Evolutionary conservation across 805 yeast species (phyloP), one percentile per base, ranked within the genome.

Genomic region (Sungouiella blattae): DNA sequence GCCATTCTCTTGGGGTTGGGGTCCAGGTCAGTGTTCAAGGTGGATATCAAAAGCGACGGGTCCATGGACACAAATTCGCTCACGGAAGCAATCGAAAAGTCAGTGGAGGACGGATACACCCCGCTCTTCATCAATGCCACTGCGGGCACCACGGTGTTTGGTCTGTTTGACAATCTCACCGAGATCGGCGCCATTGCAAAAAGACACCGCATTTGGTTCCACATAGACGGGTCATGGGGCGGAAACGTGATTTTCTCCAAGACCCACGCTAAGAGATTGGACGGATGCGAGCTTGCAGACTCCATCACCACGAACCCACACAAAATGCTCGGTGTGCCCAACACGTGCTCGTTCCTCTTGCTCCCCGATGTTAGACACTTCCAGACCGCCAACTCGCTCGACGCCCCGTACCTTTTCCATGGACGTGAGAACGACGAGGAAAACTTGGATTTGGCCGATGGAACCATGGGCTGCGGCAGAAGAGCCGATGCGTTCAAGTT

Each of bases 401-500:
- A 71, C 21, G 95, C 95, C 0, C 93, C 93, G 4, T 87, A 86
- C 53, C 62, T 86, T 28, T 86, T 85, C 71, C 95, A 86, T 52
- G 70, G 71, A 4, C 48, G 69, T 16, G 69, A 65, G 31, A 67
- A 69, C 37, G 57, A 62, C n/a, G 75, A 66, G 4, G 83, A 74
- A 17, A 78, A 75, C 56, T 83, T 67, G 51, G 95, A 86, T 47
- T 71, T 86, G 37, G 95, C 91, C 1, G 91, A 84, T 55, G 94
- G 93, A 11, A 87, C 95, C 2, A 80, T 87, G 89, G 95, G 94
- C 6, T 86, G 95, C 55, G 95, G 95, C 11, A 75, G 95, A 47
- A 71, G 95, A 36, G 78, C 93, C 0, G 95, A 87, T 56, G 75
- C 91, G 3, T 63, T 86, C 56, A 86, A 86, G 59, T 68, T 87